Evolutionary conservation across 192 early-diverging fungal genomes (phyloP).

Genomic region (Kickxella alabastrina): DNA sequence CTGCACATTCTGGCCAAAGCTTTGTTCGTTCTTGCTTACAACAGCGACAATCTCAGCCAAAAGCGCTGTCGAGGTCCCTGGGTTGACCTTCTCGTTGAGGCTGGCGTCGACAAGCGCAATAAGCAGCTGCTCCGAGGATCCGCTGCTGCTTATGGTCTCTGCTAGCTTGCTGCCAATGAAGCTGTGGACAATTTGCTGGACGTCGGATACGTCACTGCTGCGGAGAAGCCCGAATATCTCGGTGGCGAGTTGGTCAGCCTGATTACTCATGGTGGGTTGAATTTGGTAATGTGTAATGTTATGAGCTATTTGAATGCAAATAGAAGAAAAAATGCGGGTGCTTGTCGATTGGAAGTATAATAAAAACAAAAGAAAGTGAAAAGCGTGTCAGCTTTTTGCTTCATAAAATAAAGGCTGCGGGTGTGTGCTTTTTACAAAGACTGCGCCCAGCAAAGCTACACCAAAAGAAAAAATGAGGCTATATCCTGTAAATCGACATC

Average conservation of each 20-base stretch:
- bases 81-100: conserved; percentile 63
- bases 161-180: conserved; percentile 16
- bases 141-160: conserved; percentile 5
- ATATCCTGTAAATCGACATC: no score
- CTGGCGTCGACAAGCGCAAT: conserved; percentile 53
- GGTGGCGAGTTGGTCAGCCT: conserved; percentile 17
- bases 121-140: conserved; percentile 1
- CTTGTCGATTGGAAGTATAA: no score
- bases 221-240: conserved; percentile 27
- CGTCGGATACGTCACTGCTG: conserved; percentile 1
- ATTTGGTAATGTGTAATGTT: background rate
- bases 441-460: no score
- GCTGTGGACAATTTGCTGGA: background rate
- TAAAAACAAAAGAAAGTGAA: no score
- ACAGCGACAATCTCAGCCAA: conserved; percentile 65
- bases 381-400: no score
- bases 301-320: no score
- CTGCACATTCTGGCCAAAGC: conserved; percentile 38
- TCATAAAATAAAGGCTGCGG: no score
- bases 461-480: no score
- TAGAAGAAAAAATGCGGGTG: no score
- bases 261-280: background rate
- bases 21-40: conserved; percentile 51
- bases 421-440: no score
- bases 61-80: conserved; percentile 72